These are phyloP conservation scores for Ceratocystis eucalypticola DNA, from an alignment of 2,329 filamentous ascomycete genomes.

Conservation along the genomic window DNA sequence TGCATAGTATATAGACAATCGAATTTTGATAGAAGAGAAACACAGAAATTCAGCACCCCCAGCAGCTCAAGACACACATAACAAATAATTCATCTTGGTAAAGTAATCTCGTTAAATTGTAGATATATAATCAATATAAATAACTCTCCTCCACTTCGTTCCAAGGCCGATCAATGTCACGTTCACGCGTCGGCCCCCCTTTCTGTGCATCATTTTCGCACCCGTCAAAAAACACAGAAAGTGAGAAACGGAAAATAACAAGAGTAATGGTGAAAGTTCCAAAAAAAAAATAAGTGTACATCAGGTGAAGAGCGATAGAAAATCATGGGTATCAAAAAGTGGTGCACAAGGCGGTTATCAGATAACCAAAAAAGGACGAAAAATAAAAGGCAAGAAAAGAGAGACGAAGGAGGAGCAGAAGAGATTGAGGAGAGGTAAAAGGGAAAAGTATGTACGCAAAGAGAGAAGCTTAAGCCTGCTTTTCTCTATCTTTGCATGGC, in stretches of 20 bases:
- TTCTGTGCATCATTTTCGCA: not conserved
- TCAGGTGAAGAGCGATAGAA: slow-evolving; percentile 20
- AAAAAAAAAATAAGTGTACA: slow-evolving; percentile 17
- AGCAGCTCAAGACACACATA: not conserved
- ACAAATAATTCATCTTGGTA: not conserved
- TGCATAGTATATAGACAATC: too few relatives aligned
- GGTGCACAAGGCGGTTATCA: slow-evolving; percentile 17
- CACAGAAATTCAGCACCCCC: too few relatives aligned
- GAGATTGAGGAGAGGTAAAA: not conserved
- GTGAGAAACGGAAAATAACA: not conserved
- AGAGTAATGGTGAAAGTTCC: slow-evolving; percentile 3
- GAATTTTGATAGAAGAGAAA: too few relatives aligned
- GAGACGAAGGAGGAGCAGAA: not conserved
- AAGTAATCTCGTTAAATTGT: not conserved
- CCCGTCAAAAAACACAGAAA: not conserved
- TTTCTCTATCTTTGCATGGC: slow-evolving; percentile 26
- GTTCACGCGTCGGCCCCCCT: not conserved
- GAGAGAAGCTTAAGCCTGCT: not conserved
- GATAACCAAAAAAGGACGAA: slow-evolving; percentile 4
- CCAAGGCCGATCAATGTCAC: not conserved
- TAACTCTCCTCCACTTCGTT: not conserved
- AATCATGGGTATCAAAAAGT: slow-evolving; percentile 21
- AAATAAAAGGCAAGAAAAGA: slow-evolving; percentile 8
- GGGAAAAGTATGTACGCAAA: not conserved
- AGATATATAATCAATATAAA: not conserved